phyloP scores from a whole-genome alignment of 805 yeast genomes.

The Candida germanica region DNA sequence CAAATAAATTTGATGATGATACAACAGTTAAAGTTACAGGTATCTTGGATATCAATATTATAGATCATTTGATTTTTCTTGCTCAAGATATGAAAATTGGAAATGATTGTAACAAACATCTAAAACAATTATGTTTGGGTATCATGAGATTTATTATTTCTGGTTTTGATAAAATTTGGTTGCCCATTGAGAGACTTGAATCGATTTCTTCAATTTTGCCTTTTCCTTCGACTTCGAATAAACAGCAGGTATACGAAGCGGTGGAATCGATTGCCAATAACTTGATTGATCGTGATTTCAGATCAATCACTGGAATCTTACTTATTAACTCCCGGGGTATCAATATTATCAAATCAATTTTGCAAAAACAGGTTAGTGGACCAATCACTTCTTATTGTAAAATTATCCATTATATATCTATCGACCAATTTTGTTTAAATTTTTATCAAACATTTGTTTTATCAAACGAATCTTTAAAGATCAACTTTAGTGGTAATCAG shows the following conservation, averaged over 20 bases:
- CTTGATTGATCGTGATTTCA: not conserved
- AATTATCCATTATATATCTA: slow-evolving; percentile 1
- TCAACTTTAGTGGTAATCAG: not conserved
- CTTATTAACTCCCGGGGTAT: not conserved
- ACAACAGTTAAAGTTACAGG: not conserved
- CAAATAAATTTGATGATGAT: not conserved
- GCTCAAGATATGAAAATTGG: not conserved
- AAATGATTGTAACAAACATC: not conserved
- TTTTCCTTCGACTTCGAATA: not conserved
- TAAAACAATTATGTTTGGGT: not conserved
- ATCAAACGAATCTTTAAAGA: not conserved
- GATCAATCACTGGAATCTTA: slow-evolving; percentile 1
- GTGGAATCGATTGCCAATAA: slow-evolving; percentile 1
- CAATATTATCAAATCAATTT: not conserved
- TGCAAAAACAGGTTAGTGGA: not conserved
- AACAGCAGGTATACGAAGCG: not conserved
- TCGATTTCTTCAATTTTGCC: not conserved
- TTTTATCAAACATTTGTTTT: slow-evolving; percentile 1
- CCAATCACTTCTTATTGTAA: slow-evolving; percentile 1
- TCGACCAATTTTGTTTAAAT: slow-evolving; percentile 4
- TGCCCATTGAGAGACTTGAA: slow-evolving; percentile 1
- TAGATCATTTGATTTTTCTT: slow-evolving; percentile 3
- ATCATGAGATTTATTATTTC: not conserved
- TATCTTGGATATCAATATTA: slow-evolving; percentile 1
- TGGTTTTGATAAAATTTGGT: not conserved